Conservation (phyloP, 371 early-diverging fungal species). For the Blakeslea trispora region DNA sequence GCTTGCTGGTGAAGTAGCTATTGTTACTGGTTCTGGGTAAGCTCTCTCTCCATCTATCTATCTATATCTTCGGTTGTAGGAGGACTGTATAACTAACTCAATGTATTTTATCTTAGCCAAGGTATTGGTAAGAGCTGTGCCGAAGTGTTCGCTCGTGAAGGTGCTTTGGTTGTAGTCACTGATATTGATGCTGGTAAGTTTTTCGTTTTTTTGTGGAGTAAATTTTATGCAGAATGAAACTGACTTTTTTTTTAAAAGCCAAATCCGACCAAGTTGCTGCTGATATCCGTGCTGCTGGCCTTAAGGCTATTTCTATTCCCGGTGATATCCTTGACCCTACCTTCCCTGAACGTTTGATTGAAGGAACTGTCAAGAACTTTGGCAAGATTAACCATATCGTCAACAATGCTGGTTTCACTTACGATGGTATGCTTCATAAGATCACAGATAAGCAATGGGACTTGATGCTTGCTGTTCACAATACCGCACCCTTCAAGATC, state of each 20-base stretch:
- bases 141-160: constrained; percentile 78
- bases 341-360: constrained; percentile 63
- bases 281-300: constrained; percentile 60
- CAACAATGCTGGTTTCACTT: constrained; percentile 75
- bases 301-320: constrained; percentile 61
- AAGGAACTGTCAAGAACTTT: constrained; percentile 60
- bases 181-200: constrained; percentile 57
- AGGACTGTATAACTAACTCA: not conserved
- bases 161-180: constrained; percentile 70
- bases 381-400: constrained; percentile 74
- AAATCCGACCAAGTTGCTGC: constrained; percentile 63
- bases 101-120: constrained; percentile 44
- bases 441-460: constrained; percentile 72
- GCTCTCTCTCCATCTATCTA: too few relatives aligned
- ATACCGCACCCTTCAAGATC: constrained; percentile 71
- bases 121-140: constrained; percentile 81
- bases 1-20: constrained; percentile 76
- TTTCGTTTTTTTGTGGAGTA: not conserved
- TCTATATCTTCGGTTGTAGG: too few relatives aligned
- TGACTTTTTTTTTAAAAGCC: constrained; percentile 22
- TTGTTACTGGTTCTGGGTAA: constrained; percentile 83
- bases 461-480: constrained; percentile 67
- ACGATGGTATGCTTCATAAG: constrained; percentile 72
- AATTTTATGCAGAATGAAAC: not conserved
- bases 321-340: constrained; percentile 57